These are phyloP conservation scores for Sporothrix protearum DNA, from an alignment of 2,329 filamentous ascomycete genomes.

Conservation along the genomic window DNA sequence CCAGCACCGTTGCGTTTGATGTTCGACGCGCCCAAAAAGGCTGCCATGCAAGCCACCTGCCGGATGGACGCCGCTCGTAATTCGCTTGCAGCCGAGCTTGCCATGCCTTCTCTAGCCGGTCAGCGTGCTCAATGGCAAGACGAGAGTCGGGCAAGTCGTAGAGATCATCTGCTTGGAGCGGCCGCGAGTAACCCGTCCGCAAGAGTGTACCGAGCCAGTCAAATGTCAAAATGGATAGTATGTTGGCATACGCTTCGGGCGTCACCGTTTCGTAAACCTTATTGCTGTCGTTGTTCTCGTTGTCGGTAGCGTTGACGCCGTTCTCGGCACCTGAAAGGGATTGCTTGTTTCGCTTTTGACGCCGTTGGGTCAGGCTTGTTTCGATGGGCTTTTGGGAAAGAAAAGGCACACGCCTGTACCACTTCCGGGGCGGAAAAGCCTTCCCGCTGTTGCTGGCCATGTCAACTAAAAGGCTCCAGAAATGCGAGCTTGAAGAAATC, in stretches of 20 bases:
- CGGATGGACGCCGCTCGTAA: constrained; percentile 15
- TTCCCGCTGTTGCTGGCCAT: constrained; percentile 32
- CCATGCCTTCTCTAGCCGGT: constrained; percentile 30
- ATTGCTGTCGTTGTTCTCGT: neutral
- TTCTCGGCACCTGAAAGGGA: constrained; percentile 14
- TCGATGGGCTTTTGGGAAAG: constrained; percentile 32
- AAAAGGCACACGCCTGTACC: constrained; percentile 35
- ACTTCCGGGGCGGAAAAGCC: constrained; percentile 33
- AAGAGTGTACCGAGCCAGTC: constrained; percentile 30
- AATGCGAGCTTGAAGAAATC: too few species aligned
- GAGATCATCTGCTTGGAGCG: constrained; percentile 31
- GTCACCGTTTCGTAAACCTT: constrained; percentile 21
- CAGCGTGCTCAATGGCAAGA: constrained; percentile 28
- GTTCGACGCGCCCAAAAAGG: constrained; percentile 33
- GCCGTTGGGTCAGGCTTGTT: constrained; percentile 25
- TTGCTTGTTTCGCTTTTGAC: neutral
- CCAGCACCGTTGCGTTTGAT: constrained; percentile 31
- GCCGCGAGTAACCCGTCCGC: constrained; percentile 29
- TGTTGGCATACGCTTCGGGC: constrained; percentile 29
- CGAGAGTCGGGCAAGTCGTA: constrained; percentile 24
- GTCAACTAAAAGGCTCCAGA: too few species aligned
- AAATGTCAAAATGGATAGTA: constrained; percentile 30
- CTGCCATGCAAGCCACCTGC: constrained; percentile 20
- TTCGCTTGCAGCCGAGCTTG: constrained; percentile 28
- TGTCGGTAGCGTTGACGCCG: neutral